Evolutionary conservation across 2,329 filamentous ascomycete species (phyloP).

Genomic region (Aureobasidium zeae): DNA sequence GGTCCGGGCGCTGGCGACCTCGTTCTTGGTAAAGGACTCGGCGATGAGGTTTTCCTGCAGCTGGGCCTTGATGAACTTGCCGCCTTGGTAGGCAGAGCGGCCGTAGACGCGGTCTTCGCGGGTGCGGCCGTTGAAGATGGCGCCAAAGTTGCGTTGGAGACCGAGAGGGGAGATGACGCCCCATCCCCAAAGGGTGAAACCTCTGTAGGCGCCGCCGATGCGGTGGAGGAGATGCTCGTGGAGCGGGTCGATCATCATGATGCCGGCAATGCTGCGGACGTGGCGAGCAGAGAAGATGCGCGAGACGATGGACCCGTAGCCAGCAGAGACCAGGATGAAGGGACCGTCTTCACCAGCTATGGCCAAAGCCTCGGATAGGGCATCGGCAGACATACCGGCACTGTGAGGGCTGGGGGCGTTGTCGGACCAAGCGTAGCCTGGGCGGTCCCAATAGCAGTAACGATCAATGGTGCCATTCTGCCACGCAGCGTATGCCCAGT

Average conservation of each 20-base stretch:
- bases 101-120: constrained; percentile 81
- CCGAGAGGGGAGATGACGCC: constrained; percentile 83
- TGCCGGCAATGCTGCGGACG: constrained; percentile 60
- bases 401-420: constrained; percentile 89
- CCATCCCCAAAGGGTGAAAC: constrained; percentile 78
- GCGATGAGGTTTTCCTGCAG: constrained; percentile 90
- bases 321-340: constrained; percentile 79
- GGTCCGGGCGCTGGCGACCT: constrained; percentile 66
- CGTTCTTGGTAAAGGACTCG: constrained; percentile 70
- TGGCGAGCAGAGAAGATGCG: constrained; percentile 86
- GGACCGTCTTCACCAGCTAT: constrained; percentile 74
- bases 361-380: constrained; percentile 75
- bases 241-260: constrained; percentile 78
- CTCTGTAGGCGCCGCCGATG: constrained; percentile 57
- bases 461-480: constrained; percentile 73
- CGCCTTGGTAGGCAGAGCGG: constrained; percentile 63
- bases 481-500: constrained; percentile 66
- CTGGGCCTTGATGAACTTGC: constrained; percentile 80
- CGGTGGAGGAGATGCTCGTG: constrained; percentile 76
- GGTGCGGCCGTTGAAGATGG: constrained; percentile 70
- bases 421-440: constrained; percentile 80
- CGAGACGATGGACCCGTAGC: constrained; percentile 78
- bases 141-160: constrained; percentile 67
- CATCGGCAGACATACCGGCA: constrained; percentile 85
- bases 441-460: constrained; percentile 94